A percentile compares a stretch with the other conserved stretches of the same genome.
phyloP scores from a whole-genome alignment of 305 asterid species.

The Nicotiana rustica region DNA sequence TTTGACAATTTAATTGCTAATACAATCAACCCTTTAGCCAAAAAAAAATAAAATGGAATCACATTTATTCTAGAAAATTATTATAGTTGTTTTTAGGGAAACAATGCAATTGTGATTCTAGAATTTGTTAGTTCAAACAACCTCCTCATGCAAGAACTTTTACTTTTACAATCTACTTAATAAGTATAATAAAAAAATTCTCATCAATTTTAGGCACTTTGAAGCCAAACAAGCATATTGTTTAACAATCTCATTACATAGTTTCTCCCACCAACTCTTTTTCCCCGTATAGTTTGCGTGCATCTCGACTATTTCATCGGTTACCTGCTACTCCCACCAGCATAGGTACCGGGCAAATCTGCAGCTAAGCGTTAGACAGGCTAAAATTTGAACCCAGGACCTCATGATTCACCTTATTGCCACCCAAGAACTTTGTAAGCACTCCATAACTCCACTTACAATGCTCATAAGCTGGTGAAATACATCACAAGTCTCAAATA shows the following conservation, averaged over 20 bases:
- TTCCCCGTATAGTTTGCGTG: too few relatives aligned
- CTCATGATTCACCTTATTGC: too few relatives aligned
- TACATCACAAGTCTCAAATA: neutral
- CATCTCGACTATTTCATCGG: too few relatives aligned
- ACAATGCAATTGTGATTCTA: neutral
- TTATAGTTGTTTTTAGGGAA: neutral
- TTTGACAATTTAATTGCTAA: too few relatives aligned
- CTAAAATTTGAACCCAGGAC: too few relatives aligned
- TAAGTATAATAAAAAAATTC: neutral
- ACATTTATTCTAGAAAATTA: neutral
- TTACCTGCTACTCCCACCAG: too few relatives aligned
- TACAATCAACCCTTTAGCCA: too few relatives aligned
- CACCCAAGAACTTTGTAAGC: neutral
- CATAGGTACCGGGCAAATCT: too few relatives aligned
- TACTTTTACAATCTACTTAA: neutral
- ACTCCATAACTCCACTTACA: neutral
- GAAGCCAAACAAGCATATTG: neutral
- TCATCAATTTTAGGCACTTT: neutral
- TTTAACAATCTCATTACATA: neutral
- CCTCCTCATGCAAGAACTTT: neutral
- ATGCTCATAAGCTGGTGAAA: neutral
- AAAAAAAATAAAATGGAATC: too few relatives aligned
- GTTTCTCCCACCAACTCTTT: neutral
- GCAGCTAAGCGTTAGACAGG: too few relatives aligned
- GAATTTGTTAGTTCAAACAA: neutral